Evolutionary conservation across 345 rosid species (phyloP).

Genomic region (Hypericum androsaemum): DNA sequence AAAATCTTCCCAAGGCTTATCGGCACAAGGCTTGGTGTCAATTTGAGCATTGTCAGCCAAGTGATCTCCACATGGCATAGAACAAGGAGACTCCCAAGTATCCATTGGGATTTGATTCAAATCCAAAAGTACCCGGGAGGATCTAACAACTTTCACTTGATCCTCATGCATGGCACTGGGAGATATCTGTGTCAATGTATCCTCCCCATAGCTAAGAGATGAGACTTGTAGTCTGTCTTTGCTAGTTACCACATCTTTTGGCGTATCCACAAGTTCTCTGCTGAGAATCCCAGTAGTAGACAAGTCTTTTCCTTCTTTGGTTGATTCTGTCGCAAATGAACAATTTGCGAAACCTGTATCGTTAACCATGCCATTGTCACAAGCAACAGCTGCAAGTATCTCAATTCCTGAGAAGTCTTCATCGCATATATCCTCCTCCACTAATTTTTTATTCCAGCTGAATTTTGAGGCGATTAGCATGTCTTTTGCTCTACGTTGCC

Average conservation of each 20-base stretch:
- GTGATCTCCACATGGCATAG: too few relatives aligned
- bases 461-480: slow-evolving; percentile 2
- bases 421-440: slow-evolving; percentile 9
- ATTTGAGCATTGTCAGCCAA: too few relatives aligned
- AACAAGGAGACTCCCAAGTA: slow-evolving; percentile 26
- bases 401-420: slow-evolving; percentile 54
- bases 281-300: slow-evolving; percentile 7
- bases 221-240: slow-evolving; percentile 17
- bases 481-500: slow-evolving; percentile 3
- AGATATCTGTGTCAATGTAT: slow-evolving; percentile 13
- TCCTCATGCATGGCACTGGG: slow-evolving; percentile 6
- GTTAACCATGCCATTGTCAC: slow-evolving; percentile 25
- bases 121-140: slow-evolving; percentile 31
- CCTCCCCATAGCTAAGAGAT: slow-evolving; percentile 15
- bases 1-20: too few relatives aligned
- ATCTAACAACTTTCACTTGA: slow-evolving; percentile 8
- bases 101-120: slow-evolving; percentile 37
- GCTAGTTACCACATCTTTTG: slow-evolving; percentile 10
- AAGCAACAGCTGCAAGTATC: slow-evolving; percentile 49
- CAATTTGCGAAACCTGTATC: slow-evolving; percentile 15
- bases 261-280: slow-evolving; percentile 14
- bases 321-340: slow-evolving; percentile 12
- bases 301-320: slow-evolving; percentile 8
- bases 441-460: slow-evolving; percentile 10
- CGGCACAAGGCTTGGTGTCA: too few relatives aligned